Percentiles rank a stretch among this genome's conserved stretches.
Evolutionary conservation across 306 rosid species (phyloP).

Genomic region (Crataegus laevigata): DNA sequence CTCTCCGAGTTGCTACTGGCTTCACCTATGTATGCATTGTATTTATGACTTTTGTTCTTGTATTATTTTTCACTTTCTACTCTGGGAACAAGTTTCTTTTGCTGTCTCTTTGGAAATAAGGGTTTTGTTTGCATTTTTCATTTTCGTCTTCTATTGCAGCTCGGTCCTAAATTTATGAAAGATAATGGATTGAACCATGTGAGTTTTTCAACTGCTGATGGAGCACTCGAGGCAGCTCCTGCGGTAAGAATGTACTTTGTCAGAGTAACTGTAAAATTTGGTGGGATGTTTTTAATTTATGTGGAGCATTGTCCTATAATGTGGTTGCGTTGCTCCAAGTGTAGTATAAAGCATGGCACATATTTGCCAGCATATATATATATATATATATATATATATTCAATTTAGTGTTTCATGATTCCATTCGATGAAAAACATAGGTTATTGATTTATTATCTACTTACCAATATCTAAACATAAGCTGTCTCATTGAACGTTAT

Average conservation of each 20-base stretch:
- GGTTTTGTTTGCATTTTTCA: conserved; percentile 7
- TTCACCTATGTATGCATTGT: conserved; percentile 59
- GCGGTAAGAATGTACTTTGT: conserved; percentile 47
- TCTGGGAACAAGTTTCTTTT: not conserved
- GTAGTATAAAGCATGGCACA: not conserved
- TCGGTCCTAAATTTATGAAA: conserved; percentile 83
- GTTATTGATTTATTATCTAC: not conserved
- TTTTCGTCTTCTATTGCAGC: conserved; percentile 33
- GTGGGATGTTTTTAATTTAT: not conserved
- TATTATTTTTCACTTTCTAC: not conserved
- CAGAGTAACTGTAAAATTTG: not conserved
- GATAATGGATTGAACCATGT: conserved; percentile 79
- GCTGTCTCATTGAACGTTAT: not conserved
- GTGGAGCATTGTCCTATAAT: not conserved
- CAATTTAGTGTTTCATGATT: not conserved
- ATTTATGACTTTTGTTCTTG: not conserved
- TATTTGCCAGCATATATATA: not conserved
- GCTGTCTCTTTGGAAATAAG: not conserved
- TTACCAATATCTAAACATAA: not conserved
- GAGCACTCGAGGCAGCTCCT: conserved; percentile 98
- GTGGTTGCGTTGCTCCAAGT: not conserved
- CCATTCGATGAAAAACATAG: not conserved
- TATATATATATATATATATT: not conserved
- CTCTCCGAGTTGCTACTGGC: conserved; percentile 92
- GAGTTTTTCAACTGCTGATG: conserved; percentile 84